Evolutionary conservation across 1,284 basidiomycete species (phyloP).

Genomic region (Malassezia brasiliensis): DNA sequence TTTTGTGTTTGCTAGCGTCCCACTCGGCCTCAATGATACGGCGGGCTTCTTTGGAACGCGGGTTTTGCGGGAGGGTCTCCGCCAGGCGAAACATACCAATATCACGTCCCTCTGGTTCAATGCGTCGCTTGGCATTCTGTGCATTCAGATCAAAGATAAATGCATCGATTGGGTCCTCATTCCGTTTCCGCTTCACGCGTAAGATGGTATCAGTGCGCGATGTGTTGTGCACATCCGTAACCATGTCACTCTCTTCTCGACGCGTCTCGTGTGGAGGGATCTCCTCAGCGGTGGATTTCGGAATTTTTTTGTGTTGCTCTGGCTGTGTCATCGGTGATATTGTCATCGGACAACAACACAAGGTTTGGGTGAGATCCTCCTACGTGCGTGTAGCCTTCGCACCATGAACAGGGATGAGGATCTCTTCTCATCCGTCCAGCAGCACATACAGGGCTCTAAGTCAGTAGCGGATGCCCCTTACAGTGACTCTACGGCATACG

Average conservation of each 20-base stretch:
- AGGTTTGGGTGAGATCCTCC: not conserved
- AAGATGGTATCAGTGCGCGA: constrained; percentile 17
- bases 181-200: constrained; percentile 40
- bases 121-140: not conserved
- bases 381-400: not conserved
- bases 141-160: constrained; percentile 25
- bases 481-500: not conserved
- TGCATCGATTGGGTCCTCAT: constrained; percentile 36
- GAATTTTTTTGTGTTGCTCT: constrained; percentile 2
- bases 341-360: not conserved
- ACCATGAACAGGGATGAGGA: not conserved
- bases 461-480: not conserved
- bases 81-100: constrained; percentile 36
- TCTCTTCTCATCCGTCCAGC: not conserved
- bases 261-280: not conserved
- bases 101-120: not conserved
- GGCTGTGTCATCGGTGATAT: not conserved
- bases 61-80: constrained; percentile 20
- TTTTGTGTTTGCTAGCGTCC: not conserved
- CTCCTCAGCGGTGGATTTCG: not conserved
- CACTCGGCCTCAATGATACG: constrained; percentile 15
- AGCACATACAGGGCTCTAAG: not conserved
- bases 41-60: not conserved
- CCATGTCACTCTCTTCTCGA: not conserved
- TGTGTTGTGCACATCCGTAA: not conserved